These are phyloP conservation scores for Xenoacremonium recifei DNA, from an alignment of 2,329 filamentous ascomycete genomes.

Conservation along the genomic window DNA sequence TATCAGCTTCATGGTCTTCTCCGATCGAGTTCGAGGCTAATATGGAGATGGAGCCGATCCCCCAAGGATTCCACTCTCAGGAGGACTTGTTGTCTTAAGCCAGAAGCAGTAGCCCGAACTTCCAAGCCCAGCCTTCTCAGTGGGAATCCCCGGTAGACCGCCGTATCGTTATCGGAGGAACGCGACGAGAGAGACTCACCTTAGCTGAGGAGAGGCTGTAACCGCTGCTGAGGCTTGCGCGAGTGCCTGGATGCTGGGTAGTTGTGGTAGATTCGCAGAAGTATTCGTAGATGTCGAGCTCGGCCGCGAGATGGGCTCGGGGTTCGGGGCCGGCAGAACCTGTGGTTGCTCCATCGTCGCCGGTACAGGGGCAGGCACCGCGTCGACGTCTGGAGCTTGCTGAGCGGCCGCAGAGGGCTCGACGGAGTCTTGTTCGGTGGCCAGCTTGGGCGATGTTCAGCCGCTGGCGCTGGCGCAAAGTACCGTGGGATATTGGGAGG, in stretches of 20 bases:
- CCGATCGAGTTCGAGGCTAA: too few relatives aligned
- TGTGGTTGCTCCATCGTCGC: constrained; percentile 47
- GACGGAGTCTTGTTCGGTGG: constrained; percentile 1
- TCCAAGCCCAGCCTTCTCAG: too few relatives aligned
- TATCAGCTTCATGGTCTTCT: too few relatives aligned
- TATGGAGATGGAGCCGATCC: too few relatives aligned
- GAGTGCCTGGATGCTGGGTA: constrained; percentile 46
- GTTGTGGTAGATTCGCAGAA: constrained; percentile 40
- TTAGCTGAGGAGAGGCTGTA: constrained; percentile 44
- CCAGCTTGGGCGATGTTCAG: neutral
- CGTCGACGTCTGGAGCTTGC: constrained; percentile 2
- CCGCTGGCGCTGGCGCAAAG: neutral
- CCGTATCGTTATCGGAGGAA: too few relatives aligned
- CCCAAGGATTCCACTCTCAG: too few relatives aligned
- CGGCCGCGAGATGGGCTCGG: constrained; percentile 50
- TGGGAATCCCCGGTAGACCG: too few relatives aligned
- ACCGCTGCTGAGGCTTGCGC: constrained; percentile 39
- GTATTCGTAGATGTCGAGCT: constrained; percentile 48
- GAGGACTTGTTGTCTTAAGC: too few relatives aligned
- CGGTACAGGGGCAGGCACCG: constrained; percentile 2
- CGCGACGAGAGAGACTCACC: constrained; percentile 40
- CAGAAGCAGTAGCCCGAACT: too few relatives aligned
- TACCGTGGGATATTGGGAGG: too few relatives aligned
- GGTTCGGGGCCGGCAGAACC: constrained; percentile 35
- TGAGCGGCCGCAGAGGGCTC: neutral